A percentile compares a stretch with the other conserved stretches of the same genome.
phyloP scores from a whole-genome alignment of 2,329 filamentous ascomycete species.

The Daldinia sp. region DNA sequence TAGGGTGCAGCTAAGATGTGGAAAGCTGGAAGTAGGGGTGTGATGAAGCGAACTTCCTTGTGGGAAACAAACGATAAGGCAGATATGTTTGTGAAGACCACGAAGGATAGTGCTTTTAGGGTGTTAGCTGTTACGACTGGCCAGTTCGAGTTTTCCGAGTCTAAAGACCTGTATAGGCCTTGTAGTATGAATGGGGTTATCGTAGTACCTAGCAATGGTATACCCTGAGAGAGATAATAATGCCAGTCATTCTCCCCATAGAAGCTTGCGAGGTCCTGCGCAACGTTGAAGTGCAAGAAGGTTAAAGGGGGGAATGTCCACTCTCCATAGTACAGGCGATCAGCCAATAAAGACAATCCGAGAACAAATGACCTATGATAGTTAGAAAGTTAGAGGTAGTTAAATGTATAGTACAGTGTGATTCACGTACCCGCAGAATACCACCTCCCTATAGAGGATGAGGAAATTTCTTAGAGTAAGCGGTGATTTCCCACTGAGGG shows the following conservation, averaged over 20 bases:
- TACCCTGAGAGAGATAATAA: slow-evolving; percentile 91
- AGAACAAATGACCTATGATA: slow-evolving; percentile 64
- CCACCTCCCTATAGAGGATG: slow-evolving; percentile 71
- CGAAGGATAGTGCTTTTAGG: slow-evolving; percentile 67
- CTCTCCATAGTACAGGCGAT: slow-evolving; percentile 82
- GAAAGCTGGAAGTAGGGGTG: slow-evolving; percentile 88
- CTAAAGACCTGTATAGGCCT: slow-evolving; percentile 69
- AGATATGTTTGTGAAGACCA: slow-evolving; percentile 69
- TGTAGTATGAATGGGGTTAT: slow-evolving; percentile 79
- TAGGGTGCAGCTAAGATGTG: slow-evolving; percentile 81
- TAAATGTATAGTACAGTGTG: background rate
- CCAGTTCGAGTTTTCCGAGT: slow-evolving; percentile 53
- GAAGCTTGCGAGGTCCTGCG: slow-evolving; percentile 88
- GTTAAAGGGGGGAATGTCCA: slow-evolving; percentile 92
- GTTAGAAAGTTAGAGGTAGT: slow-evolving; percentile 22
- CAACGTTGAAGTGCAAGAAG: slow-evolving; percentile 92
- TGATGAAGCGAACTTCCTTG: slow-evolving; percentile 98
- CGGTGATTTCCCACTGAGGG: slow-evolving; percentile 56
- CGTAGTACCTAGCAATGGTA: slow-evolving; percentile 87
- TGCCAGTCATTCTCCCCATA: slow-evolving; percentile 92
- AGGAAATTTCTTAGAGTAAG: slow-evolving; percentile 59
- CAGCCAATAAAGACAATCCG: slow-evolving; percentile 72
- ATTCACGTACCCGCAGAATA: slow-evolving; percentile 67
- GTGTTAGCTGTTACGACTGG: slow-evolving; percentile 57
- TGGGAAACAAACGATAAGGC: slow-evolving; percentile 85